Evolutionary conservation across 2,329 filamentous ascomycete genomes (phyloP), one percentile per base, ranked within the genome.

Genomic region (Aspergillus sp.): DNA sequence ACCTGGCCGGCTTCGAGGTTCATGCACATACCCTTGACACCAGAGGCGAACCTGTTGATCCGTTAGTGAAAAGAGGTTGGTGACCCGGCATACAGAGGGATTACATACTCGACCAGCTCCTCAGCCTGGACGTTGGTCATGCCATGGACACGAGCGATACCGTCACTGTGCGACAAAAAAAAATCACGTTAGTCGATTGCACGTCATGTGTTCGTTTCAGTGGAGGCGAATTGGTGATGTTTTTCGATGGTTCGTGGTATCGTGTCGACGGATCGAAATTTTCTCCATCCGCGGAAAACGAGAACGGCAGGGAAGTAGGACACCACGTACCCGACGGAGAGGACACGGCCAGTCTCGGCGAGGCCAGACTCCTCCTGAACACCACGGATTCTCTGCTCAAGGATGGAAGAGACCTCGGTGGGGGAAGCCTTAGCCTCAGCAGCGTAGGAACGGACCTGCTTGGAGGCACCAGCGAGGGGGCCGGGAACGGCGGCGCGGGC

Each of bases 11-110:
- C 94, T 84, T 99, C 94, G 81, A 99, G 88, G 89, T 99, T 99
- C 93, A 99, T 97, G 90, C 93, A 97, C 94, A 99, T 99, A 79
- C 94, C 94, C 88, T 97, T 97, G 81, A 97, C 94, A 79, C 94
- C 94, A 65, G 94, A 99, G 72, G 94, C 91, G 84, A 99, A 99
- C 85, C 92, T 97, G 65, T 55, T 56, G 14, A 58, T 54, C 54
- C 55, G 58, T 69, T 63, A 66, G 62, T 64, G 53, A 55, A 54
- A 55, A 47, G 45, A 55, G 51, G 25, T 54, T 14, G 38, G 11
- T 19, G 3, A 25, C 43, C 42, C 38, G 56, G 50, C 48, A 53
- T 57, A 52, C 44, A 46, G 45, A 43, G 46, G 47, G 57, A 54
- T 31, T 59, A 88, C 91, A 72, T 91, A 97, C 92, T 99, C 94